A percentile compares a stretch with the other conserved stretches of the same genome.
Conservation (phyloP, 2,329 filamentous ascomycete species). For the Colletotrichum chlorophyti region DNA sequence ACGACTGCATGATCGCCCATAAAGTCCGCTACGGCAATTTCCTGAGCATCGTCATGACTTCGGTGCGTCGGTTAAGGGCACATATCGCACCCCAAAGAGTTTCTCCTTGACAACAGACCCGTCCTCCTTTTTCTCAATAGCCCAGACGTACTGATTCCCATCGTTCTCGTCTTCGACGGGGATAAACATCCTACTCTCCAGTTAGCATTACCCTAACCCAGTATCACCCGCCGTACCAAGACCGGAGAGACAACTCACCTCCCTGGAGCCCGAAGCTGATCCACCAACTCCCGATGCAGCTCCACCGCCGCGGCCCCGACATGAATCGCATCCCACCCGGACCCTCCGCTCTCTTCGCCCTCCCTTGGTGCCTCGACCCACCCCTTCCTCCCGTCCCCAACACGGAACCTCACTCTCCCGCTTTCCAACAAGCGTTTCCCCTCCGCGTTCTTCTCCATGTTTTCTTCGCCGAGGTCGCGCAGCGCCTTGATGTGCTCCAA, state of each 20-base stretch:
- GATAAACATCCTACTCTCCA: constrained; percentile 70
- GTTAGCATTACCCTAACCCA: constrained; percentile 27
- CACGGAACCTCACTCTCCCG: constrained; percentile 74
- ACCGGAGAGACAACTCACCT: constrained; percentile 54
- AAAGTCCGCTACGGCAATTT: neutral
- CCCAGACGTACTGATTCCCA: constrained; percentile 71
- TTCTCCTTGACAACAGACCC: constrained; percentile 67
- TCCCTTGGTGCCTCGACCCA: constrained; percentile 55
- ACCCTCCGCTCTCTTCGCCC: constrained; percentile 55
- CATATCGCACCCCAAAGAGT: constrained; percentile 77
- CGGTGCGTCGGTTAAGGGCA: constrained; percentile 77
- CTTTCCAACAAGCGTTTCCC: constrained; percentile 66
- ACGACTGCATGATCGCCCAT: neutral
- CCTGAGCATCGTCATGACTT: constrained; percentile 27
- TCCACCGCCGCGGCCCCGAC: constrained; percentile 85
- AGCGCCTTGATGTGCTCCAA: constrained; percentile 76
- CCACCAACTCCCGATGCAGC: constrained; percentile 74
- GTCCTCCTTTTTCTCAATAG: constrained; percentile 73
- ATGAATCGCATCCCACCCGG: constrained; percentile 89
- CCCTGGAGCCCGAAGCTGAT: constrained; percentile 81
- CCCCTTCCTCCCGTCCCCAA: constrained; percentile 76
- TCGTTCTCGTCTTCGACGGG: constrained; percentile 66
- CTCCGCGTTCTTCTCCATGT: constrained; percentile 68
- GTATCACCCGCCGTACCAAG: no score
- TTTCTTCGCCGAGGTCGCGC: constrained; percentile 65